phyloP scores from a whole-genome alignment of 148 eudicot species.

The Rhododendron kiyosumense region DNA sequence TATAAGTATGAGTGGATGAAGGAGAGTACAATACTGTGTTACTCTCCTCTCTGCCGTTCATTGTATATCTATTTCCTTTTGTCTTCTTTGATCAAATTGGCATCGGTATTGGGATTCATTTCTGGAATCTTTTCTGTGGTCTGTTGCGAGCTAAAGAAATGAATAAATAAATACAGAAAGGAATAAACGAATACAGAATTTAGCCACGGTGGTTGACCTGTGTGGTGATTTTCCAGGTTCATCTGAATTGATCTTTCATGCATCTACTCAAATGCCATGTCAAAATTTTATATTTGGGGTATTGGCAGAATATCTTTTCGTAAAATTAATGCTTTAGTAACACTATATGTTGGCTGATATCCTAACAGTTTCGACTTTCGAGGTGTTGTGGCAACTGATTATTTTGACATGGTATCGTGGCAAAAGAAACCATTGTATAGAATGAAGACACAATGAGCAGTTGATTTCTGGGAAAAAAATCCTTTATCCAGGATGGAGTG shows the following conservation, averaged over 20 bases:
- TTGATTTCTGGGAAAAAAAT: not conserved
- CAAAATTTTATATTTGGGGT: not conserved
- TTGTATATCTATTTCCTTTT: not conserved
- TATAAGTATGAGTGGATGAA: not conserved
- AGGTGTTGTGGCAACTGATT: not conserved
- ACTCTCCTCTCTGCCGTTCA: not conserved
- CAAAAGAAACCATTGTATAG: not conserved
- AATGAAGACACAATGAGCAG: not conserved
- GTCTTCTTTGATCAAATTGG: not conserved
- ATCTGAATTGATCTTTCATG: not conserved
- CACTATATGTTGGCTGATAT: not conserved
- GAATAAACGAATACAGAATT: not conserved
- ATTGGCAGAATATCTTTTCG: not conserved
- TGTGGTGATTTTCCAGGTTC: not conserved
- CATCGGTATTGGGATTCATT: not conserved
- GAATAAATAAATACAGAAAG: not conserved
- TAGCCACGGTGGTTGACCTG: not conserved
- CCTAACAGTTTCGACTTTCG: not conserved
- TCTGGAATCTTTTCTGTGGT: not conserved
- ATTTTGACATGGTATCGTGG: not conserved
- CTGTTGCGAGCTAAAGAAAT: not conserved
- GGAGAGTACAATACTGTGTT: not conserved
- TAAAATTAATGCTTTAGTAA: not conserved
- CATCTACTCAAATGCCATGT: not conserved
- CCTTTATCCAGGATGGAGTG: not conserved